Evolutionary conservation across 306 rosid genomes (phyloP).

Genomic region (Quercus bicolor): DNA sequence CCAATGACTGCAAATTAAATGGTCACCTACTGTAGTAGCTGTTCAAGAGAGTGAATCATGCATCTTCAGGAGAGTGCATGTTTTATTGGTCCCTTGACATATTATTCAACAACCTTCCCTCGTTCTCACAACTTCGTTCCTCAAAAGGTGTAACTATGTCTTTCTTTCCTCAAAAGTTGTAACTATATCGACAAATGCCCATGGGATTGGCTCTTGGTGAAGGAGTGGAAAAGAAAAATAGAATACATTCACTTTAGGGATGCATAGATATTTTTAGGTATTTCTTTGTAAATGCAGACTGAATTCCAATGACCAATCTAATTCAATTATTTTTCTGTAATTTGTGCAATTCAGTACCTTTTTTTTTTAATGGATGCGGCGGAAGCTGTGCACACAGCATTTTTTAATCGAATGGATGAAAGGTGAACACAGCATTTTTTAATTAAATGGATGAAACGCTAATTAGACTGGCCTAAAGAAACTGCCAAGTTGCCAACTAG

Average conservation of each 20-base stretch:
- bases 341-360: not conserved
- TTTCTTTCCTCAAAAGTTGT: not conserved
- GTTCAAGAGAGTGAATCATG: not conserved
- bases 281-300: conserved; percentile 23
- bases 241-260: not conserved
- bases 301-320: not conserved
- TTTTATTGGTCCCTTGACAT: not conserved
- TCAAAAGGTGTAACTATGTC: not conserved
- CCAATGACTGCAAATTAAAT: not conserved
- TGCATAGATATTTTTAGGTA: not conserved
- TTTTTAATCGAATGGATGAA: too few relatives aligned
- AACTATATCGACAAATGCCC: not conserved
- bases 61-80: not conserved
- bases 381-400: too few relatives aligned
- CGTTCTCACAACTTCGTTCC: not conserved
- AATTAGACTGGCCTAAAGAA: not conserved
- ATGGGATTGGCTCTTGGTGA: not conserved
- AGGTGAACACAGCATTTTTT: too few relatives aligned
- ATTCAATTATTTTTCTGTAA: not conserved
- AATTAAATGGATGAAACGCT: too few relatives aligned
- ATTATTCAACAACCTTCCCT: not conserved
- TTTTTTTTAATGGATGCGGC: too few relatives aligned
- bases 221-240: not conserved
- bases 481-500: not conserved
- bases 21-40: not conserved